phyloP scores from a whole-genome alignment of 2,329 filamentous ascomycete species.

The Neonectria ditissima region DNA sequence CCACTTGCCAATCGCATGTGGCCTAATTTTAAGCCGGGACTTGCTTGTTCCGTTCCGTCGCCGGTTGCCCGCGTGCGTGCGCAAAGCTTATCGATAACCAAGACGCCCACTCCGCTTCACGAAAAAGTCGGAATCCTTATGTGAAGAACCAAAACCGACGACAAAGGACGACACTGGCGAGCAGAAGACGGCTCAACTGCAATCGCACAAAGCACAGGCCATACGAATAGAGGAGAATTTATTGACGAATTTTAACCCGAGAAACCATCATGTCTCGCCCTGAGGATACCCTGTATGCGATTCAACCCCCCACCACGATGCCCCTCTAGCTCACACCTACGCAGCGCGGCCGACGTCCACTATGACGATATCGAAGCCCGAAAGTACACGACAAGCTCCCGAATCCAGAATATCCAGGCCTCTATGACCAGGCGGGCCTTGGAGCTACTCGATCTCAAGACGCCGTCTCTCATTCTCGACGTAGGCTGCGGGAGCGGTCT shows the following conservation, averaged over 20 bases:
- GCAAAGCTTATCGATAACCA: slow-evolving; percentile 43
- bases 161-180: slow-evolving; percentile 18
- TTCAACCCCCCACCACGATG: slow-evolving; percentile 34
- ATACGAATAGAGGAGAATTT: background rate
- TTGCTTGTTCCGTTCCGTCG: slow-evolving; percentile 19
- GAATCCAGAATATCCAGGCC: slow-evolving; percentile 95
- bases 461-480: slow-evolving; percentile 91
- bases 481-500: slow-evolving; percentile 96
- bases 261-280: slow-evolving; percentile 84
- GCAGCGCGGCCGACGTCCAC: slow-evolving; percentile 92
- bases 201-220: background rate
- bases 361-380: slow-evolving; percentile 96
- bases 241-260: background rate
- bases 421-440: slow-evolving; percentile 95
- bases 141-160: slow-evolving; percentile 30
- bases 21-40: slow-evolving; percentile 26
- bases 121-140: slow-evolving; percentile 43
- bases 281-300: slow-evolving; percentile 86
- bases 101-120: slow-evolving; percentile 38
- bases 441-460: slow-evolving; percentile 83
- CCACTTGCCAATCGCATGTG: slow-evolving; percentile 35
- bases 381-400: slow-evolving; percentile 97
- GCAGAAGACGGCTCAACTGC: background rate
- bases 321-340: slow-evolving; percentile 43
- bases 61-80: background rate